phyloP scores from a whole-genome alignment of 208 protist genomes.

The Vickermania ingenoplastis region DNA sequence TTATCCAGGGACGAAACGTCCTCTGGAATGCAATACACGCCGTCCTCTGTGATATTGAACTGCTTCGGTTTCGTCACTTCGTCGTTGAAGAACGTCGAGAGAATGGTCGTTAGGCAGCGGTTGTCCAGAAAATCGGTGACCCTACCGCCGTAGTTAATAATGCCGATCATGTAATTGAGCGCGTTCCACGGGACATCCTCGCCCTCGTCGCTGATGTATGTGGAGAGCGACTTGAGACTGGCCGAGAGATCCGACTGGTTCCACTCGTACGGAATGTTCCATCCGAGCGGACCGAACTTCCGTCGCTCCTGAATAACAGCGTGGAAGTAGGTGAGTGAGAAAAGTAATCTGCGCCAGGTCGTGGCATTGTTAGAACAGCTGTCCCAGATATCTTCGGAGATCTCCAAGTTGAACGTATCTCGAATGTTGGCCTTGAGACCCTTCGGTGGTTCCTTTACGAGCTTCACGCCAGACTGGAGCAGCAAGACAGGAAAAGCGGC shows the following conservation, averaged over 20 bases:
- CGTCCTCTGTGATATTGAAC: slow-evolving; percentile 75
- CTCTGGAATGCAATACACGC: slow-evolving; percentile 78
- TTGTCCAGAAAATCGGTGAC: slow-evolving; percentile 92
- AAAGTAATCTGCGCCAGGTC: slow-evolving; percentile 92
- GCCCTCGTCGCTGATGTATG: slow-evolving; percentile 53
- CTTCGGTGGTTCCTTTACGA: slow-evolving; percentile 96
- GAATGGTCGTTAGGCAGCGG: slow-evolving; percentile 68
- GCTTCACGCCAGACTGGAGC: slow-evolving; percentile 93
- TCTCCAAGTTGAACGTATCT: slow-evolving; percentile 61
- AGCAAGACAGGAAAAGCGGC: slow-evolving; percentile 90
- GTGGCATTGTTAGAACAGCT: slow-evolving; percentile 63
- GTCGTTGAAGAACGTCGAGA: slow-evolving; percentile 70
- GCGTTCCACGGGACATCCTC: slow-evolving; percentile 76
- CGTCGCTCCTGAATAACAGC: slow-evolving; percentile 90
- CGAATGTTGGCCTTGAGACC: slow-evolving; percentile 93
- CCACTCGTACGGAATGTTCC: slow-evolving; percentile 96
- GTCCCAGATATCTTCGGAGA: slow-evolving; percentile 79
- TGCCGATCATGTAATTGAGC: slow-evolving; percentile 86
- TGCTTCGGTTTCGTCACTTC: slow-evolving; percentile 39
- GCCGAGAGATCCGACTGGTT: slow-evolving; percentile 89
- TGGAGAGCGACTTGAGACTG: slow-evolving; percentile 68
- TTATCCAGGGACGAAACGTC: slow-evolving; percentile 49
- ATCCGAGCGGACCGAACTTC: slow-evolving; percentile 92
- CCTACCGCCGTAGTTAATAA: slow-evolving; percentile 94
- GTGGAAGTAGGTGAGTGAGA: slow-evolving; percentile 93